Conservation (phyloP, 2,329 filamentous ascomycete genomes). For the Chrysoporthe austroafricana region DNA sequence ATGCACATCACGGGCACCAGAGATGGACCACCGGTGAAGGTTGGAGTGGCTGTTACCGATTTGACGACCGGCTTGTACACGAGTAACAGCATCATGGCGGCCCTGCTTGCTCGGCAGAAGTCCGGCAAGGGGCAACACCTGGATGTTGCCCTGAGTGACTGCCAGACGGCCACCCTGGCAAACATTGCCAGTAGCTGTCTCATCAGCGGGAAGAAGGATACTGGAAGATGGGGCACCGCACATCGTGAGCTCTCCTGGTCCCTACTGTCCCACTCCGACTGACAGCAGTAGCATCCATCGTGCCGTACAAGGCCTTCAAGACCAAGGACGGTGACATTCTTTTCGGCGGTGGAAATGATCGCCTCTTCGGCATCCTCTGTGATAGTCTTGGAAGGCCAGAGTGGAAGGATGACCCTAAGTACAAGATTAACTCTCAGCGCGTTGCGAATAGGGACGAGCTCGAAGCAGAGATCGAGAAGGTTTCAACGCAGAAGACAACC, state of each 20-base stretch:
- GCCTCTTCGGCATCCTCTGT: conserved; percentile 68
- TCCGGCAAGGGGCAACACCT: conserved; percentile 89
- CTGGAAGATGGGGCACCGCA: conserved; percentile 92
- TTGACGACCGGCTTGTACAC: conserved; percentile 94
- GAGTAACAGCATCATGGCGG: conserved; percentile 93
- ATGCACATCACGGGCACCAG: conserved; percentile 97
- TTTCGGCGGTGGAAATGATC: conserved; percentile 73
- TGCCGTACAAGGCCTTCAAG: conserved; percentile 87
- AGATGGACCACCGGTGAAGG: conserved; percentile 91
- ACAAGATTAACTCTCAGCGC: conserved; percentile 63
- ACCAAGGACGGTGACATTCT: conserved; percentile 73
- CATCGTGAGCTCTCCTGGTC: conserved; percentile 69
- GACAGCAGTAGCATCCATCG: conserved; percentile 75
- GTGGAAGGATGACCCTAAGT: conserved; percentile 64
- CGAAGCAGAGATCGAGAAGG: conserved; percentile 76
- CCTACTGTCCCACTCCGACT: conserved; percentile 26
- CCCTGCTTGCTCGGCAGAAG: conserved; percentile 73
- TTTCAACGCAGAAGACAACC: conserved; percentile 78
- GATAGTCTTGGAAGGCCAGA: conserved; percentile 60
- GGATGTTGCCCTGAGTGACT: conserved; percentile 89
- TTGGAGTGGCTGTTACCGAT: conserved; percentile 96
- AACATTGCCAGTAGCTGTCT: conserved; percentile 94
- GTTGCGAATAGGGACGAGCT: conserved; percentile 76
- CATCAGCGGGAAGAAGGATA: conserved; percentile 84
- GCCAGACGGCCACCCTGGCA: conserved; percentile 90